These are phyloP conservation scores for Stachybotrys chlorohalonatus DNA, from an alignment of 2,329 filamentous ascomycete species.

Conservation along the genomic window DNA sequence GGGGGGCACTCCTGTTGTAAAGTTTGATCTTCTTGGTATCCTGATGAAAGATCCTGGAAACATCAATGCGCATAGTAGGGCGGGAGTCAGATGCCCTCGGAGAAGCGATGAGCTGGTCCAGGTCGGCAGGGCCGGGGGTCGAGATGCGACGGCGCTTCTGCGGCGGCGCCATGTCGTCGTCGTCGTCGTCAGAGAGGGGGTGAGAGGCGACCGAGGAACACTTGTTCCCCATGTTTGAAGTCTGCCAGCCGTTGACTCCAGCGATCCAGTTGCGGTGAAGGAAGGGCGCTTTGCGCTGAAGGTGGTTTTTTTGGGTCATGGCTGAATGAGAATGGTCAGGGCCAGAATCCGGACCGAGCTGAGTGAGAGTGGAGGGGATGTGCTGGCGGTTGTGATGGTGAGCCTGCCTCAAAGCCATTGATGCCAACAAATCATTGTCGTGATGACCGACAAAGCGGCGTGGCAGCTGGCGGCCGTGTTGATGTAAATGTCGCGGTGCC, in stretches of 20 bases:
- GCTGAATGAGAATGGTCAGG: slow-evolving; percentile 22
- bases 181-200: slow-evolving; percentile 14
- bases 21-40: slow-evolving; percentile 28
- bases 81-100: slow-evolving; percentile 20
- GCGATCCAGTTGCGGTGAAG: slow-evolving; percentile 46
- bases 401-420: slow-evolving; percentile 3
- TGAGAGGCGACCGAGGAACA: slow-evolving; percentile 24
- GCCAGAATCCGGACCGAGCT: slow-evolving; percentile 14
- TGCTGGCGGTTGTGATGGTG: neutral
- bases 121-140: slow-evolving; percentile 23
- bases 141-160: slow-evolving; percentile 42
- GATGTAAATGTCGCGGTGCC: neutral
- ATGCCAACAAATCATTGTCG: slow-evolving; percentile 5
- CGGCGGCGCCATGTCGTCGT: slow-evolving; percentile 28
- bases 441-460: neutral
- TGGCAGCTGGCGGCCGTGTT: neutral
- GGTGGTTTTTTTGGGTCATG: slow-evolving; percentile 40
- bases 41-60: slow-evolving; percentile 43
- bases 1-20: slow-evolving; percentile 17
- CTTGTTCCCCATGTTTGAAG: slow-evolving; percentile 33
- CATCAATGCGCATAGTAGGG: slow-evolving; percentile 40
- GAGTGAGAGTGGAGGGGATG: slow-evolving; percentile 5
- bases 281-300: slow-evolving; percentile 41
- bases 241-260: slow-evolving; percentile 34
- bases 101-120: slow-evolving; percentile 23